Percentiles rank a stretch among this genome's conserved stretches.
Conservation (phyloP, 106 monocot species). For the Dactylorhiza incarnata region DNA sequence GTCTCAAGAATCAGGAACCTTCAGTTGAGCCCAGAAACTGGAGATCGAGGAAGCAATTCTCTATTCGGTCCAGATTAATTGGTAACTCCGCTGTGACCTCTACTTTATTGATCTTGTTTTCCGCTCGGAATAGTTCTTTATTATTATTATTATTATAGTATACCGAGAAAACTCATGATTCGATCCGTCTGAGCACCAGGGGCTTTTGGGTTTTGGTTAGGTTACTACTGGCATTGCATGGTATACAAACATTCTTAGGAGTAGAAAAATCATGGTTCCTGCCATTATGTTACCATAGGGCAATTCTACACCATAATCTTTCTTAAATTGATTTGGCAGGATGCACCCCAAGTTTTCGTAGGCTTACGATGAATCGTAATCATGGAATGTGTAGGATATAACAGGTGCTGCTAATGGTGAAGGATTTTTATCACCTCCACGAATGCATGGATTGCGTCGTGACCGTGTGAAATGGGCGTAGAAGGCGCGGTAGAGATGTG, state of each 20-base stretch:
- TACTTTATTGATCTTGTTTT: background rate
- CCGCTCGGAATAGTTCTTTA: background rate
- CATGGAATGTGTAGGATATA: too few species aligned
- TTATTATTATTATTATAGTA: background rate
- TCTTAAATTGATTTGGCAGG: too few species aligned
- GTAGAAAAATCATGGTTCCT: too few species aligned
- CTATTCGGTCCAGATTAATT: background rate
- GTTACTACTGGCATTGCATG: background rate
- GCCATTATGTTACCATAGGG: too few species aligned
- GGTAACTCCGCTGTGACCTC: background rate
- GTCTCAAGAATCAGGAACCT: conserved; percentile 7
- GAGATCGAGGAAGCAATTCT: background rate
- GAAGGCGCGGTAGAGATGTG: too few species aligned
- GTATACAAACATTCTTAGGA: background rate
- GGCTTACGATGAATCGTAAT: too few species aligned
- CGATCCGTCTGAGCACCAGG: background rate
- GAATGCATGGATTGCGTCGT: too few species aligned
- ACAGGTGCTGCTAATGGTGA: too few species aligned
- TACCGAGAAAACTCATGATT: background rate
- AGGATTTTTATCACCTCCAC: too few species aligned
- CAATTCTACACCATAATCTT: too few species aligned
- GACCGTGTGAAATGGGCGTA: too few species aligned
- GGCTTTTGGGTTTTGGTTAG: background rate
- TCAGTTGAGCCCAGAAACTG: background rate
- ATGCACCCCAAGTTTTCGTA: too few species aligned